phyloP scores from a whole-genome alignment of 768 basidiomycete species.

The Kwoniella mangroviensis region DNA sequence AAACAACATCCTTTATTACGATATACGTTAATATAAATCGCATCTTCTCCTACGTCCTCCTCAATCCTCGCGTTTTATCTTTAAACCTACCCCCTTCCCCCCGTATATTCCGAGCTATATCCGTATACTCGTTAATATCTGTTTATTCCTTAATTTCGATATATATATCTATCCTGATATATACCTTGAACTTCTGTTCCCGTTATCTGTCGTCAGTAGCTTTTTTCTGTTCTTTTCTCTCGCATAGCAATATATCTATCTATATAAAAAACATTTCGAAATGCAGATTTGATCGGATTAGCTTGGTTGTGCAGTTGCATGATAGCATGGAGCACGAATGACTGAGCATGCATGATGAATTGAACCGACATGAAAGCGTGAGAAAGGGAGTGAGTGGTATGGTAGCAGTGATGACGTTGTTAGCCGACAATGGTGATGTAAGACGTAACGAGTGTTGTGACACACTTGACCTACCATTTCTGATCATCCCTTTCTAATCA shows the following conservation, averaged over 20 bases:
- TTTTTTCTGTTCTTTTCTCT: constrained; percentile 17
- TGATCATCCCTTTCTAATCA: too few species aligned
- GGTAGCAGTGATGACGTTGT: not conserved
- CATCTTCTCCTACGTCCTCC: not conserved
- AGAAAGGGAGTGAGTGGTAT: not conserved
- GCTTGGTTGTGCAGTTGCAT: constrained; percentile 3
- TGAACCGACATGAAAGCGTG: not conserved
- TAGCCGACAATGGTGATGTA: too few species aligned
- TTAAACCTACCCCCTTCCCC: constrained; percentile 12
- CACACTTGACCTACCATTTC: too few species aligned
- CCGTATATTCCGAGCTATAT: constrained; percentile 5
- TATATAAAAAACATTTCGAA: constrained; percentile 19
- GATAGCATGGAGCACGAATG: not conserved
- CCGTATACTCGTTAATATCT: constrained; percentile 11
- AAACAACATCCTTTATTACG: not conserved
- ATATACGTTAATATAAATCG: not conserved
- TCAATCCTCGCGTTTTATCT: constrained; percentile 1
- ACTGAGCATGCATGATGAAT: not conserved
- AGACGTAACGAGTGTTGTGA: too few species aligned
- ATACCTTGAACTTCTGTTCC: not conserved
- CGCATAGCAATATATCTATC: constrained; percentile 22
- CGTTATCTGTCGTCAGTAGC: constrained; percentile 16
- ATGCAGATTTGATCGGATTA: constrained; percentile 34
- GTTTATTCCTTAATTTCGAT: constrained; percentile 20
- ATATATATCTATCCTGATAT: not conserved